These are phyloP conservation scores for Eucalyptus microcorys DNA, from an alignment of 345 rosid species.

Conservation along the genomic window DNA sequence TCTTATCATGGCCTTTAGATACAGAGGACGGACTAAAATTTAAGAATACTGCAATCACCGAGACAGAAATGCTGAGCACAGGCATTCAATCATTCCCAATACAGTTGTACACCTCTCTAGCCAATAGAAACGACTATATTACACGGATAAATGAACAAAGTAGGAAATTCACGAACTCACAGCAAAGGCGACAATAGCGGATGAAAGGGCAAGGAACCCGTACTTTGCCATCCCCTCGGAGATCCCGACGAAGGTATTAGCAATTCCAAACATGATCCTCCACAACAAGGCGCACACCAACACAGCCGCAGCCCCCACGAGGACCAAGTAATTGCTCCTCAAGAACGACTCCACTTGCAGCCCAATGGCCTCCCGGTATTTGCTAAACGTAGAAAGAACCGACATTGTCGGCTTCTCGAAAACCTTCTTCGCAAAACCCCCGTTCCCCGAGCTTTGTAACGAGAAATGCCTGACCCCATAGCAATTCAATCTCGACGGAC, in stretches of 20 bases:
- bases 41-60: neutral
- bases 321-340: conserved; percentile 53
- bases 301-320: conserved; percentile 64
- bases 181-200: conserved; percentile 78
- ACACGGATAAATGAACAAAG: neutral
- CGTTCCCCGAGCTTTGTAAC: conserved; percentile 3
- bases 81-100: neutral
- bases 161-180: conserved; percentile 30
- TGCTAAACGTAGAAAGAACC: conserved; percentile 36
- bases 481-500: neutral
- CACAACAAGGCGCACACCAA: conserved; percentile 58
- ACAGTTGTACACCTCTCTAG: neutral
- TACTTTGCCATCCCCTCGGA: conserved; percentile 96
- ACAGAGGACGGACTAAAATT: neutral
- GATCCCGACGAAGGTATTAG: conserved; percentile 68
- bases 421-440: conserved; percentile 27
- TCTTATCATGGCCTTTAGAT: neutral
- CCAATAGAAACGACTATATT: neutral
- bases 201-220: conserved; percentile 89
- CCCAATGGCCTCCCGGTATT: conserved; percentile 62
- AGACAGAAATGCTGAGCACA: neutral
- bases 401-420: conserved; percentile 46
- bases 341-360: conserved; percentile 73
- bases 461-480: conserved; percentile 43
- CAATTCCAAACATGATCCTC: conserved; percentile 90